Percentiles rank a stretch among this genome's conserved stretches.
Evolutionary conservation across 768 basidiomycete species (phyloP).

Genomic region (Lactarius tabidus): DNA sequence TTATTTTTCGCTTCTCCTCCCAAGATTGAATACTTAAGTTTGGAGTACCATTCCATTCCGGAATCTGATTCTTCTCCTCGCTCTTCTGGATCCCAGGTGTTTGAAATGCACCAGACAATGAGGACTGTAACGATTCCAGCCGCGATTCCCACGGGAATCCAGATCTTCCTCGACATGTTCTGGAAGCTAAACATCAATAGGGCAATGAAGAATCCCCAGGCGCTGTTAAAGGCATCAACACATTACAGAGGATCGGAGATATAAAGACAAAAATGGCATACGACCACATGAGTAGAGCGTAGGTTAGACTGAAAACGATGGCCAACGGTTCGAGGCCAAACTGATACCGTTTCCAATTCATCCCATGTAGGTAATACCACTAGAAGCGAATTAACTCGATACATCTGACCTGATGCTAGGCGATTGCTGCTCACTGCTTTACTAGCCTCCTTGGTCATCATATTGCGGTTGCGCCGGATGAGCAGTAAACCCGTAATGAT

Average conservation of each 20-base stretch:
- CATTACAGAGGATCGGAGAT: too few species aligned
- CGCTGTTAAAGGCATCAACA: slow-evolving; percentile 29
- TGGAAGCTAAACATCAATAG: slow-evolving; percentile 28
- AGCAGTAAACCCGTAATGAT: slow-evolving; percentile 47
- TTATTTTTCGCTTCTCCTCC: neutral
- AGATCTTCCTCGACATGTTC: neutral
- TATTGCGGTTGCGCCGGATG: slow-evolving; percentile 41
- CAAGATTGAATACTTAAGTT: neutral
- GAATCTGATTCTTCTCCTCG: neutral
- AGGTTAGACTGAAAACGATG: slow-evolving; percentile 51
- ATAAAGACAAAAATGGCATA: slow-evolving; percentile 32
- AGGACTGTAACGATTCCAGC: neutral
- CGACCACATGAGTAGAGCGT: slow-evolving; percentile 58
- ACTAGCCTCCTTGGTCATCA: slow-evolving; percentile 33
- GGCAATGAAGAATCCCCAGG: slow-evolving; percentile 39
- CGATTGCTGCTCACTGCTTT: slow-evolving; percentile 14
- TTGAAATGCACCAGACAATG: slow-evolving; percentile 6
- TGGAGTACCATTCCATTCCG: neutral
- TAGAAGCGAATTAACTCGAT: slow-evolving; percentile 15
- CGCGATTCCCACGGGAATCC: neutral
- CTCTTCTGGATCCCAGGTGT: slow-evolving; percentile 9
- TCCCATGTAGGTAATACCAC: slow-evolving; percentile 28
- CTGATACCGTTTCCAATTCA: slow-evolving; percentile 25
- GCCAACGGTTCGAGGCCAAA: slow-evolving; percentile 49
- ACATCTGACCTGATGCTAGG: slow-evolving; percentile 14